A percentile compares a stretch with the other conserved stretches of the same genome.
phyloP scores from a whole-genome alignment of 2,329 filamentous ascomycete genomes.

The Hypoxylon sp. region DNA sequence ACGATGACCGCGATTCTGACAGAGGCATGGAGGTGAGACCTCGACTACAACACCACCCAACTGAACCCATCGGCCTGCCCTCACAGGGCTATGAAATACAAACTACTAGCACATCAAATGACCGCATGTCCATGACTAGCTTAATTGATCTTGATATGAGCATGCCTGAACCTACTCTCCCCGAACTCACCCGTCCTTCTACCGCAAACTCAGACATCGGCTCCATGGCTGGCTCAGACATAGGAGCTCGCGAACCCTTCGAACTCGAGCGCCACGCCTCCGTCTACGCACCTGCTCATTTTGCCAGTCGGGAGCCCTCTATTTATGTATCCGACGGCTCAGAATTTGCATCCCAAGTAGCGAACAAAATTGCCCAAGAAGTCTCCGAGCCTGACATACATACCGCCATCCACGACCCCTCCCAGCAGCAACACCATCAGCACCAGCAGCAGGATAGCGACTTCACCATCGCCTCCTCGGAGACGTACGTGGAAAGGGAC shows the following conservation, averaged over 20 bases:
- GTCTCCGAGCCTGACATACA: constrained; percentile 26
- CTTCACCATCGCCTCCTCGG: constrained; percentile 33
- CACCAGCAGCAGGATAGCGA: constrained; percentile 34
- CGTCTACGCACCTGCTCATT: constrained; percentile 61
- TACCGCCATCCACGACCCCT: constrained; percentile 44
- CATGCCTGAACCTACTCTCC: constrained; percentile 64
- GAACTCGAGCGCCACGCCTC: constrained; percentile 75
- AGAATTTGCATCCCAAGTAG: constrained; percentile 60
- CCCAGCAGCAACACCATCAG: constrained; percentile 33
- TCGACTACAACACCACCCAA: constrained; percentile 64
- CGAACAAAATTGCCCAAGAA: constrained; percentile 43
- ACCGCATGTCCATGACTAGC: constrained; percentile 60
- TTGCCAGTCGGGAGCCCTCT: constrained; percentile 66
- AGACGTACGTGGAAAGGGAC: constrained; percentile 37
- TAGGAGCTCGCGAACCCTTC: constrained; percentile 70
- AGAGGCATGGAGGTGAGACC: constrained; percentile 59
- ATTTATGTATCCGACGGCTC: constrained; percentile 74
- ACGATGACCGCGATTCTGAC: constrained; percentile 53
- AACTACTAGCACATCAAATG: constrained; percentile 56
- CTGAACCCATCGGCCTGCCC: constrained; percentile 63
- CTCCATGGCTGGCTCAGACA: constrained; percentile 70
- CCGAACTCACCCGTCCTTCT: constrained; percentile 68
- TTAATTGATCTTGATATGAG: constrained; percentile 71
- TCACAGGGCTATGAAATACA: constrained; percentile 61
- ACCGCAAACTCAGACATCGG: constrained; percentile 72